Evolutionary conservation across 108 stramenopile genomes (phyloP).

Genomic region (Seminavis robusta): DNA sequence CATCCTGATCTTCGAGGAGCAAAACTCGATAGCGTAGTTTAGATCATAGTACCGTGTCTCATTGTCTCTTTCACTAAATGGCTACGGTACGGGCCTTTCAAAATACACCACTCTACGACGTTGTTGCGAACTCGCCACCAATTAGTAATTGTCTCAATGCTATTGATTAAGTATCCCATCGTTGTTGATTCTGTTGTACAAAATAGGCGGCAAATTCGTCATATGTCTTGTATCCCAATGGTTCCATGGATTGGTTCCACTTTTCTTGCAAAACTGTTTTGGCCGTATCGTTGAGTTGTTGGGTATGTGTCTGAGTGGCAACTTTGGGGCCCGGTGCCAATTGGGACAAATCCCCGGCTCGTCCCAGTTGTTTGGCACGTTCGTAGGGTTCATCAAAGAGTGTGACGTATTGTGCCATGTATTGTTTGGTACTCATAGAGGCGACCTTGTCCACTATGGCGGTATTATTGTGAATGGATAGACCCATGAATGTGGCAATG

Average conservation of each 20-base stretch:
- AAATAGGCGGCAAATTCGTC: too few species aligned
- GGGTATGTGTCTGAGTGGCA: background rate
- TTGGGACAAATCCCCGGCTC: conserved; percentile 3
- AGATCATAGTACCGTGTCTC: too few species aligned
- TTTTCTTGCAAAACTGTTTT: background rate
- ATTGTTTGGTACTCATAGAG: conserved; percentile 8
- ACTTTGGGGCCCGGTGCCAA: conserved; percentile 10
- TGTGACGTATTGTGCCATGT: conserved; percentile 5
- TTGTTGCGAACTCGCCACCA: too few species aligned
- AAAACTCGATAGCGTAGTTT: too few species aligned
- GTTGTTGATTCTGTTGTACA: too few species aligned
- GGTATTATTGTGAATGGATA: too few species aligned
- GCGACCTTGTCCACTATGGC: background rate
- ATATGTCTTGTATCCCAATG: conserved; percentile 9
- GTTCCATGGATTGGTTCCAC: background rate
- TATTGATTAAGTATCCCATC: too few species aligned
- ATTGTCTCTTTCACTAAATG: too few species aligned
- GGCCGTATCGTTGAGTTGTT: conserved; percentile 1
- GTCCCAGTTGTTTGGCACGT: background rate
- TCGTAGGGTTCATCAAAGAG: conserved; percentile 17
- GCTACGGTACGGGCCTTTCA: too few species aligned
- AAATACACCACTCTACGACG: too few species aligned
- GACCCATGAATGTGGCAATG: conserved; percentile 4
- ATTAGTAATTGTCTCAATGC: too few species aligned
- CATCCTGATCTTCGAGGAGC: too few species aligned